Conservation (phyloP, 1,284 basidiomycete genomes). For the Cronartium quercuum region DNA sequence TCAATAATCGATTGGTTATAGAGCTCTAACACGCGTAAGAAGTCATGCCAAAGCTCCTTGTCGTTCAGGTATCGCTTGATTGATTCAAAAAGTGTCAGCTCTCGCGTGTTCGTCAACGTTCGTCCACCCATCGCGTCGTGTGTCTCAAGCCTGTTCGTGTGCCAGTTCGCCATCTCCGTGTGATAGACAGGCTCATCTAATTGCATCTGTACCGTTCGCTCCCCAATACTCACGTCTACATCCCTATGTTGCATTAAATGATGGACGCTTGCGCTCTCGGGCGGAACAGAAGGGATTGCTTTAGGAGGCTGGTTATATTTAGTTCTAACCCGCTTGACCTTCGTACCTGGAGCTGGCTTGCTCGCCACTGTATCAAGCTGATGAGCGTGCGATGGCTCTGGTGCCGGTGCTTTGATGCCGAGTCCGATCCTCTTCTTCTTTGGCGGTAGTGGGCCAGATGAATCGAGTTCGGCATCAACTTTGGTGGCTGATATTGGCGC, state of each 20-base stretch:
- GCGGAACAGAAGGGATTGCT: no score
- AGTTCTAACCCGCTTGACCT: constrained; percentile 13
- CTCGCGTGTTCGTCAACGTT: constrained; percentile 33
- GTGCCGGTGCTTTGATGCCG: neutral
- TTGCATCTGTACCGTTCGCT: no score
- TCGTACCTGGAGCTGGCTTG: neutral
- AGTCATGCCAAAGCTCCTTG: constrained; percentile 48
- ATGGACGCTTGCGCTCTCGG: no score
- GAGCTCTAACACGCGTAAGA: constrained; percentile 50
- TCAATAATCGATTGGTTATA: constrained; percentile 48
- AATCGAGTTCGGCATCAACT: no score
- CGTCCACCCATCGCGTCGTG: constrained; percentile 38
- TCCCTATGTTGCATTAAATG: no score
- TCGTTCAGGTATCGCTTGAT: constrained; percentile 23
- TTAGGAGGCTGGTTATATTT: neutral
- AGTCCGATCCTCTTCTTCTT: constrained; percentile 1
- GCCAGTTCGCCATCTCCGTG: neutral
- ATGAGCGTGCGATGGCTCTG: neutral
- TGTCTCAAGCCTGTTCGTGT: constrained; percentile 22
- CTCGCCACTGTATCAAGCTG: constrained; percentile 12
- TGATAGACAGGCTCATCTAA: no score
- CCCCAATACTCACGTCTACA: no score
- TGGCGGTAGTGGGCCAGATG: neutral
- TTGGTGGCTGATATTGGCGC: neutral
- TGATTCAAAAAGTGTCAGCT: constrained; percentile 31